phyloP scores from a whole-genome alignment of 208 protist genomes.

The Acanthamoeba castellanii region DNA sequence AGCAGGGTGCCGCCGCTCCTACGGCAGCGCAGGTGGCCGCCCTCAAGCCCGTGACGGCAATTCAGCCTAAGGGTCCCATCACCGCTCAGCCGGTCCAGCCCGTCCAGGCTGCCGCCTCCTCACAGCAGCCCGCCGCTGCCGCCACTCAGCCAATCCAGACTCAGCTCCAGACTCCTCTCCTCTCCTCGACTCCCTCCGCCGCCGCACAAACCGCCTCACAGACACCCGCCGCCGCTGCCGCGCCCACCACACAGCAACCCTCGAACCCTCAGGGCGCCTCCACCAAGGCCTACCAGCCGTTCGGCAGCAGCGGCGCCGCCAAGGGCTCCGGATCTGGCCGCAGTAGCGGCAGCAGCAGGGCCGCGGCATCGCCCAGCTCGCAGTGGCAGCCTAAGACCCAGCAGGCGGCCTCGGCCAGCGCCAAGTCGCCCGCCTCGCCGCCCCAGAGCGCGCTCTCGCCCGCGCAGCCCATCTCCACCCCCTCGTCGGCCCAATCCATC shows the following conservation, averaged over 20 bases:
- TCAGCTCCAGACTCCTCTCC: not conserved
- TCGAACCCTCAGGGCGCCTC: not conserved
- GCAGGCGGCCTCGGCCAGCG: not conserved
- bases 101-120: not conserved
- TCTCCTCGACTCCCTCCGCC: not conserved
- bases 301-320: not conserved
- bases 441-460: not conserved
- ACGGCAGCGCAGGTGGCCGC: not conserved
- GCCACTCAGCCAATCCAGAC: not conserved
- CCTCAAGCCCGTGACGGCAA: constrained; percentile 12
- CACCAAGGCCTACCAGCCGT: not conserved
- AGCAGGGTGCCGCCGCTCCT: not conserved
- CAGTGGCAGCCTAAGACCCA: constrained; percentile 5
- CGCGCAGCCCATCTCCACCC: not conserved
- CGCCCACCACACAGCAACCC: not conserved
- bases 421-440: not conserved
- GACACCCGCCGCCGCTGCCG: not conserved
- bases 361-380: not conserved
- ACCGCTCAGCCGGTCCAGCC: not conserved
- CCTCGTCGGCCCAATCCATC: constrained; percentile 33
- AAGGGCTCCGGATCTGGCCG: not conserved
- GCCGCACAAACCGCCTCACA: not conserved
- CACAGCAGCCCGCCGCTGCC: not conserved
- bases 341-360: not conserved
- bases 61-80: constrained; percentile 1